Conservation (phyloP, 306 rosid genomes). For the Pueraria montana region DNA sequence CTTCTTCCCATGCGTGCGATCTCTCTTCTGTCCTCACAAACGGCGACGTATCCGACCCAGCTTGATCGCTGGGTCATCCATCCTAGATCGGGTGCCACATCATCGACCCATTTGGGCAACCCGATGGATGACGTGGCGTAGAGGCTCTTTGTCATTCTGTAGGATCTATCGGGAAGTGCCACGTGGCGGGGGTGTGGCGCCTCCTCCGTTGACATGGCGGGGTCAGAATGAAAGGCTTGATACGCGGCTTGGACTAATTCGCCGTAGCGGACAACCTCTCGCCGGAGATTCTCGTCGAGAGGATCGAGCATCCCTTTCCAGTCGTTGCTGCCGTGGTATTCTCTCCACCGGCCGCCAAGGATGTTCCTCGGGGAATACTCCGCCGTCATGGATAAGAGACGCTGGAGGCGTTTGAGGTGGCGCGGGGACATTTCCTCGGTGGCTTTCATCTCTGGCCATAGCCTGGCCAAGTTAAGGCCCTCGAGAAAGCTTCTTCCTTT, state of each 20-base stretch:
- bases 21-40: conserved; percentile 80
- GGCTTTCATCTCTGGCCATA: conserved; percentile 76
- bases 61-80: conserved; percentile 99
- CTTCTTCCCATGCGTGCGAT: conserved; percentile 86
- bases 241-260: conserved; percentile 93
- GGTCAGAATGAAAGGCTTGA: conserved; percentile 76
- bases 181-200: conserved; percentile 63
- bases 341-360: conserved; percentile 72
- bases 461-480: conserved; percentile 60
- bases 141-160: conserved; percentile 80
- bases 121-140: conserved; percentile 90
- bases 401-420: conserved; percentile 68
- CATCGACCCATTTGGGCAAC: conserved; percentile 84
- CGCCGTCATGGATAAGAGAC: conserved; percentile 67
- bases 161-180: conserved; percentile 64
- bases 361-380: conserved; percentile 86
- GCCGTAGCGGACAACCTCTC: conserved; percentile 88
- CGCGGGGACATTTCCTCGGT: conserved; percentile 91
- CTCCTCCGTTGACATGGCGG: conserved; percentile 71
- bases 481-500: conserved; percentile 61
- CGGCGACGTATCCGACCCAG: conserved; percentile 95
- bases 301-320: conserved; percentile 94
- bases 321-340: conserved; percentile 79
- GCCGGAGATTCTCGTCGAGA: conserved; percentile 90
- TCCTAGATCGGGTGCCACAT: conserved; percentile 83